Evolutionary conservation across 2,329 filamentous ascomycete genomes (phyloP), one percentile per base, ranked within the genome.

Genomic region (Ceratocystiopsis minuta): DNA sequence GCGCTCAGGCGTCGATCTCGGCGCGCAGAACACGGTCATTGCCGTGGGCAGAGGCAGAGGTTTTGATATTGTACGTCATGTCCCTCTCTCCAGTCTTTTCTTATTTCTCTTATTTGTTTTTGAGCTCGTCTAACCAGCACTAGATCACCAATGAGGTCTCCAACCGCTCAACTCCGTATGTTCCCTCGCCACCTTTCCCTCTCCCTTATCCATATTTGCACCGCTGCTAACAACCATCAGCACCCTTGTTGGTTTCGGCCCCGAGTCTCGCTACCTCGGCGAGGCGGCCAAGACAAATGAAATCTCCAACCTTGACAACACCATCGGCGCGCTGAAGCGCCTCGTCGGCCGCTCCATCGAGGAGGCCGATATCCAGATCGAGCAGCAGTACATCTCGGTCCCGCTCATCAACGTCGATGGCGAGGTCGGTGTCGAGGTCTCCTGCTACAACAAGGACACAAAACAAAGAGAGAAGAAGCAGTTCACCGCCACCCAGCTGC

Each of bases 281-380:
- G 90, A 98, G 68, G 65, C 83, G 44, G 90, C 90, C 53, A 96
- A 96, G 76, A 96, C 88, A 52, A 88, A 95, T 67, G 90, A 98
- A 67, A 92, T 94, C 60, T 94, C 88, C 57, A 98, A 98, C 72
- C 77, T 96, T 57, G 98, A 96, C 72, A 98, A 98, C 74, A 98
- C 90, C 52, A 83, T 98, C 65, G 71, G 76, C 61, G 87, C 77
- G 52, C 74, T 98, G 55, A 94, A 94, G 69, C 84, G 90, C 56
- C 78, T 98, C 53, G 80, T 81, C 57, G 90, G 90, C 57, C 85
- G 90, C 58, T 70, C 73, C 48, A 72, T 88, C 64, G 79, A 71
- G 60, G 90, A 98, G 58, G 86, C 90, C 58, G 90, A 98, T 71
- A 72, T 94, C 49, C 74, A 86, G 64, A 72, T 90, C 57, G 90